These are phyloP conservation scores for Candida taoyuanica DNA, from an alignment of 805 yeast genomes.

Conservation along the genomic window DNA sequence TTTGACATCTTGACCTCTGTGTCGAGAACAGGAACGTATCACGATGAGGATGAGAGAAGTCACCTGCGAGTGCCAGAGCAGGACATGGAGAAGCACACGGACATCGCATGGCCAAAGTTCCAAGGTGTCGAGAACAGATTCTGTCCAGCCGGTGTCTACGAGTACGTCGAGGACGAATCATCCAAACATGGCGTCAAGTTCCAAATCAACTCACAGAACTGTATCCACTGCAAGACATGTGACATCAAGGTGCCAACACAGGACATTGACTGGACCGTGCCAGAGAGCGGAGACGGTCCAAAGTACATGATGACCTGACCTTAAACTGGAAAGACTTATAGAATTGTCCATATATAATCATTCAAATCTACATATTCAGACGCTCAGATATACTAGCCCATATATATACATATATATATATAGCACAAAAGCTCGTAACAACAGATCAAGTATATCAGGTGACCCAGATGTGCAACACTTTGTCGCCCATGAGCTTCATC, in stretches of 20 bases:
- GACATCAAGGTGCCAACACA: conserved; percentile 95
- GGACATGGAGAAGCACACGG: conserved; percentile 62
- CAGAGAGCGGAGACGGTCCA: conserved; percentile 99
- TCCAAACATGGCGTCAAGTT: conserved; percentile 65
- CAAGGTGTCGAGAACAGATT: conserved; percentile 87
- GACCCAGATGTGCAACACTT: conserved; percentile 41
- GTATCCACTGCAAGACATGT: conserved; percentile 98
- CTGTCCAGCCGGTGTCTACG: conserved; percentile 99
- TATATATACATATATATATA: too few species aligned
- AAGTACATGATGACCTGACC: conserved; percentile 76
- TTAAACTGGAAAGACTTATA: background rate
- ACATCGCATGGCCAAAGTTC: conserved; percentile 63
- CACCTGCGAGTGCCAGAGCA: conserved; percentile 73
- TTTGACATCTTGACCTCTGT: conserved; percentile 94
- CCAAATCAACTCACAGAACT: conserved; percentile 93
- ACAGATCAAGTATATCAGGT: conserved; percentile 20
- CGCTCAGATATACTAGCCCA: too few species aligned
- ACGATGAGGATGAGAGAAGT: conserved; percentile 89
- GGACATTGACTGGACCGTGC: conserved; percentile 94
- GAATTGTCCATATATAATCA: too few species aligned
- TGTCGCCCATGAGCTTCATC: conserved; percentile 47
- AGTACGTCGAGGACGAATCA: conserved; percentile 66
- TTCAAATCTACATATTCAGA: too few species aligned
- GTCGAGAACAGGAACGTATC: conserved; percentile 93
- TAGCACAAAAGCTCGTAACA: too few species aligned